These are phyloP conservation scores for Akanthomyces dipterigenus DNA, from an alignment of 2,329 filamentous ascomycete genomes.

Conservation along the genomic window DNA sequence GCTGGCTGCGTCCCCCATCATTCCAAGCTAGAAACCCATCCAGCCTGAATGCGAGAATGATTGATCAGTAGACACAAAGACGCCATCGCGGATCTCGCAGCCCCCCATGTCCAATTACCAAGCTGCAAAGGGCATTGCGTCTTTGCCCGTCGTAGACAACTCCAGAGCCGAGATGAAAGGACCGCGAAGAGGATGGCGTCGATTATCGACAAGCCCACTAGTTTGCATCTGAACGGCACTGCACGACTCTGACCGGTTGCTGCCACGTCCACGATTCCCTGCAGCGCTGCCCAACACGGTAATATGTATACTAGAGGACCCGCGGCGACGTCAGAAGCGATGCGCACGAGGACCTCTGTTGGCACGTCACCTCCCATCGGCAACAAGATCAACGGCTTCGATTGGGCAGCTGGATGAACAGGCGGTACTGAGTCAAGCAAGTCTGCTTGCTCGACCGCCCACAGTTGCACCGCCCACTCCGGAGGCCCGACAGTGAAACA, in stretches of 20 bases:
- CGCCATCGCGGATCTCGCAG: background rate
- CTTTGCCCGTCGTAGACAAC: background rate
- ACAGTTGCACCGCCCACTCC: too few relatives aligned
- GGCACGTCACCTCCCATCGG: background rate
- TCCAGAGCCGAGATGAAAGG: background rate
- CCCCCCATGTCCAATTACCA: background rate
- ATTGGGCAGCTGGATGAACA: background rate
- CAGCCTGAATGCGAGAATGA: too few relatives aligned
- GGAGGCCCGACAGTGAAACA: too few relatives aligned
- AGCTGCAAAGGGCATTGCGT: background rate
- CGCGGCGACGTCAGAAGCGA: background rate
- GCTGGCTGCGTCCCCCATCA: too few relatives aligned
- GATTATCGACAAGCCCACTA: constrained; percentile 1
- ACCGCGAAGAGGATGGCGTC: background rate
- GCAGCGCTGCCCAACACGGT: constrained; percentile 3
- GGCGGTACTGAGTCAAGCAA: too few relatives aligned
- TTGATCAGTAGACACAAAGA: too few relatives aligned
- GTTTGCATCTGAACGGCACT: constrained; percentile 2
- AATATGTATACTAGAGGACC: background rate
- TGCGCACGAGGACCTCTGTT: background rate
- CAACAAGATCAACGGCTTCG: background rate
- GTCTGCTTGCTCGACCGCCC: too few relatives aligned
- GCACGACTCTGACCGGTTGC: constrained; percentile 1
- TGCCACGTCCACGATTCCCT: background rate
- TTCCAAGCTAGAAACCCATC: too few relatives aligned